Percentiles rank a stretch among this genome's conserved stretches.
phyloP scores from a whole-genome alignment of 305 asterid genomes.

The Andrographis paniculata region DNA sequence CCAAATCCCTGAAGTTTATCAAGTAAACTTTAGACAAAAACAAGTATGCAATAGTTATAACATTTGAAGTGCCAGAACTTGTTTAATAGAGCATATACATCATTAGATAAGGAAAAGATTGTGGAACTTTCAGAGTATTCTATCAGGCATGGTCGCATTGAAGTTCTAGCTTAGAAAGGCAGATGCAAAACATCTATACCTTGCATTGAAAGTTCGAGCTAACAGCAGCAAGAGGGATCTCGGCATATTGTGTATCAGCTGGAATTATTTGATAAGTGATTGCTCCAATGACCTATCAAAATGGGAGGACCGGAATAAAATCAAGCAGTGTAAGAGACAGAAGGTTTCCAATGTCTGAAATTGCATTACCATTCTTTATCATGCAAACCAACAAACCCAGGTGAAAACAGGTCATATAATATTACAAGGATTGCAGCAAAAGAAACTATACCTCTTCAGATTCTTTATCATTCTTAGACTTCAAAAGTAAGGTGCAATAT shows the following conservation, averaged over 20 bases:
- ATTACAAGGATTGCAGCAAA: constrained; percentile 13
- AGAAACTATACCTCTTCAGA: constrained; percentile 47
- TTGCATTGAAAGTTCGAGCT: constrained; percentile 50
- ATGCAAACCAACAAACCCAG: constrained; percentile 13
- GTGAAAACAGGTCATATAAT: no score
- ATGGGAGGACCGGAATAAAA: background rate
- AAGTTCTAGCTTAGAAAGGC: background rate
- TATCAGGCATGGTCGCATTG: no score
- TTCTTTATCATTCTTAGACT: constrained; percentile 28
- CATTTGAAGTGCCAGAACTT: no score
- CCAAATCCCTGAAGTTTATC: constrained; percentile 66
- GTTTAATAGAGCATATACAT: no score
- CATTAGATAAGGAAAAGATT: no score
- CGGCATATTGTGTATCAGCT: constrained; percentile 79
- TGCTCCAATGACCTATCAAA: constrained; percentile 64
- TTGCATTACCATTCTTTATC: background rate
- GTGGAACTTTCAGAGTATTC: no score
- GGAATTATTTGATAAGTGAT: constrained; percentile 77
- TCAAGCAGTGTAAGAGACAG: constrained; percentile 9
- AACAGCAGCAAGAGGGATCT: constrained; percentile 91
- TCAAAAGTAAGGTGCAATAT: constrained; percentile 68
- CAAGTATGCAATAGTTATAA: no score
- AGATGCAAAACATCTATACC: constrained; percentile 26
- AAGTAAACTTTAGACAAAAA: constrained; percentile 6
- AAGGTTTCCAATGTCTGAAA: background rate